These are phyloP conservation scores for Mycena galopus DNA, from an alignment of 768 basidiomycete genomes.

Conservation along the genomic window DNA sequence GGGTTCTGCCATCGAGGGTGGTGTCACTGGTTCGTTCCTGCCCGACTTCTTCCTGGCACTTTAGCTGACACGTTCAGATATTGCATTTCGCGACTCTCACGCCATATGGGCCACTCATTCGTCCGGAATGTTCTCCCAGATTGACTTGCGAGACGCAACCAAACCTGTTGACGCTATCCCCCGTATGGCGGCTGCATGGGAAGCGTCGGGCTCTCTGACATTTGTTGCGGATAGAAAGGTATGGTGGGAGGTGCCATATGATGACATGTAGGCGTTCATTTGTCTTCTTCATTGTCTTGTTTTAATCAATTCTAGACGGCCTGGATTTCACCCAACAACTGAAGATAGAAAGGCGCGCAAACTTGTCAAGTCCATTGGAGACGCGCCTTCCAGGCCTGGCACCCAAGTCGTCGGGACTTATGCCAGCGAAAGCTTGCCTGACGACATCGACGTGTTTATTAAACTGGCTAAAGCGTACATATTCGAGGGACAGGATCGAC, in stretches of 20 bases:
- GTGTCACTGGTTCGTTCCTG: conserved; percentile 72
- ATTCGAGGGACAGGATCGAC: conserved; percentile 62
- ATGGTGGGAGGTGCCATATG: conserved; percentile 80
- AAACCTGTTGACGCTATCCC: conserved; percentile 79
- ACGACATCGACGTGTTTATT: conserved; percentile 65
- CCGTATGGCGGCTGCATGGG: conserved; percentile 76
- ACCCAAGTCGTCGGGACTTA: conserved; percentile 73
- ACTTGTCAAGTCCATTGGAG: conserved; percentile 69
- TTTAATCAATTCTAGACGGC: conserved; percentile 47
- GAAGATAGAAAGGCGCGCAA: conserved; percentile 50
- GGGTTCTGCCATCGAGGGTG: conserved; percentile 75
- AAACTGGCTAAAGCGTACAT: conserved; percentile 75
- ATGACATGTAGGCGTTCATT: conserved; percentile 73
- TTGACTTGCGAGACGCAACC: conserved; percentile 76
- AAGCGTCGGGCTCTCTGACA: conserved; percentile 70
- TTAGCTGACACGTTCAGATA: conserved; percentile 57
- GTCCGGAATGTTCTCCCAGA: conserved; percentile 83
- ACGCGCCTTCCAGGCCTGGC: conserved; percentile 61
- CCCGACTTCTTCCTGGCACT: conserved; percentile 1
- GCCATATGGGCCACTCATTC: conserved; percentile 80
- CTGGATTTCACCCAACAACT: conserved; percentile 49
- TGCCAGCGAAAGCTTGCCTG: conserved; percentile 47
- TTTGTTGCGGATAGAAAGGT: conserved; percentile 72
- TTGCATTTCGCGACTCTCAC: conserved; percentile 78
- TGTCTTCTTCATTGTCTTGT: conserved; percentile 1